phyloP scores from a whole-genome alignment of 176 grass and related monocot genomes.

The Oryza coarctata region DNA sequence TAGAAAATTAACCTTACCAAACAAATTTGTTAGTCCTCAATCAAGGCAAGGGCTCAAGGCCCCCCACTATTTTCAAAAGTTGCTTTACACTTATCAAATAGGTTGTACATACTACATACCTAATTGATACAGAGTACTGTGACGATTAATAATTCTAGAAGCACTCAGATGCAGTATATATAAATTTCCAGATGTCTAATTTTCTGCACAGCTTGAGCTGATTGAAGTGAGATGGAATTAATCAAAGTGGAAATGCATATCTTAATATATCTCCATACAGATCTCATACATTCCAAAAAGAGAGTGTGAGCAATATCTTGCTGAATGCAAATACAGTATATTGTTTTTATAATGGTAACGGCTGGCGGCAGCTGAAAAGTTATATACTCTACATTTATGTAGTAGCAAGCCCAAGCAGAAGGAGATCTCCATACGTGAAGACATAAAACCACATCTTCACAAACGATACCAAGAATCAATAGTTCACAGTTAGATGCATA shows the following conservation, averaged over 20 bases:
- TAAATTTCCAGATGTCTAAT: background rate
- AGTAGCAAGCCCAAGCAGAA: background rate
- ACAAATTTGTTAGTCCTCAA: background rate
- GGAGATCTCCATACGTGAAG: background rate
- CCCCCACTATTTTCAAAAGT: background rate
- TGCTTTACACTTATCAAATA: no score
- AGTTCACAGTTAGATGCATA: background rate
- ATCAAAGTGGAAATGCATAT: background rate
- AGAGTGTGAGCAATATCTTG: background rate
- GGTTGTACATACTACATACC: background rate
- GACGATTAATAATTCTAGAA: background rate
- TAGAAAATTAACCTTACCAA: constrained; percentile 56
- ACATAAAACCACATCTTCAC: background rate
- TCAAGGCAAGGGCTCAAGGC: background rate
- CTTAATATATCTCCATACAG: background rate
- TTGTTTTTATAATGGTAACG: background rate
- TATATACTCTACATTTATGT: background rate
- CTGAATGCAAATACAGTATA: constrained; percentile 1
- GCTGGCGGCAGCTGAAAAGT: background rate
- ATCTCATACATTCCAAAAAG: constrained; percentile 6
- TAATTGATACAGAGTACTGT: background rate
- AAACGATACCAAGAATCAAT: background rate
- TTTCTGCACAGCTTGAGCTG: background rate
- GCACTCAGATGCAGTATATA: background rate
- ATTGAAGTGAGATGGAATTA: background rate